Evolutionary conservation across 208 protist species (phyloP), one percentile per base, ranked within the genome.

Genomic region (Leishmania tarentolae): DNA sequence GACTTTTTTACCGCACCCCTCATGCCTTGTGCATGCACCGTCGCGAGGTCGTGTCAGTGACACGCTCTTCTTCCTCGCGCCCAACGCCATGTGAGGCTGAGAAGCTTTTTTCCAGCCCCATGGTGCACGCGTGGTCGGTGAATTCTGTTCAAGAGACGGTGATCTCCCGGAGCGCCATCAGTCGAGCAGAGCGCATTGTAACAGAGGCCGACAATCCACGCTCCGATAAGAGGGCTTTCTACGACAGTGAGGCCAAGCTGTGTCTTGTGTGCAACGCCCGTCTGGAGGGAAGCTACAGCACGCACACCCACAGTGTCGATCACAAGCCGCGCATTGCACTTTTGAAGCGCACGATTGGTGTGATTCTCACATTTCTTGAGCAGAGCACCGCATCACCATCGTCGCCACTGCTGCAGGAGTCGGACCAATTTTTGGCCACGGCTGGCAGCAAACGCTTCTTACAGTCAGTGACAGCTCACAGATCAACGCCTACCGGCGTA

Each of bases 251-350:
- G 9, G 81, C 80, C 11, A 53, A 75, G 37, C 80, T 61, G 13
- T 94, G 91, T 63, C 80, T 40, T 15, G 53, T 94, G 57, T 94
- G 91, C 75, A 72, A 88, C 70, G 66, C 50, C 11, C 66, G 72
- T 52, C 65, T 93, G 15, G 61, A 82, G 1, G 81, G 81, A 4
- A 86, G 85, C 52, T 91, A 91, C 79, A 31, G 40, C 24, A 52
- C 78, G 24, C 93, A 97, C 79, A 78, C 6, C 13, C 40, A 28
- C 28, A 82, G 76, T n/a, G 77, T 91, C 1, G 84, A 90, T 40
- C 93, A 97, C 79, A 71, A 78, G 13, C 86, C 87, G 7, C 90
- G 91, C 15, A 37, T 93, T 6, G 92, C 75, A 24, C 86, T 97
- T n/a, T 66, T 95, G 50, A 86, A 90, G 83, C 81, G 92, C 6